Base-by-base conservation (phyloP, 257 asterid genomes). In the Solanum phureja region DNA sequence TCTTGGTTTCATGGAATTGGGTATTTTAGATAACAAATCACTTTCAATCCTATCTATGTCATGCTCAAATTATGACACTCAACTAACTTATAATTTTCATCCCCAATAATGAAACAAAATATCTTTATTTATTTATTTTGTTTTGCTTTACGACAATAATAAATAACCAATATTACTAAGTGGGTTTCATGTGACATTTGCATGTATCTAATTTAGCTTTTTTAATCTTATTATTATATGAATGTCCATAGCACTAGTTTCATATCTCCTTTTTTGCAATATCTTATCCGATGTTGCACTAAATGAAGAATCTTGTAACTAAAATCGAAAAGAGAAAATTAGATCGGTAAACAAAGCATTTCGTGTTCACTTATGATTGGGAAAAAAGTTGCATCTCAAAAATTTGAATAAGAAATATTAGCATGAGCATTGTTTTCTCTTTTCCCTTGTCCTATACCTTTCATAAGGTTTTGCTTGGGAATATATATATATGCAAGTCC, bases 1-100 rank as follows among this genome's bases (percentile, higher is more conserved):
- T 82, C 85, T 82, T 82, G 85, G 85, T 82, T 82, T 82, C 85
- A 82, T 29, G 85, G 85, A 82, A 31, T 49, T 29, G 44, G 85
- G 69, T 49, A 81, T 27, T 46, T 27, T 46, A 81, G 68, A 81
- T 29, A 29, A 44, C 42, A 81, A 81, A 81, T 81, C 85, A 82
- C 16, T 82, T 82, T 46, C 85, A 82, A 18, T 82, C 85, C 85
- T 18, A 82, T 5, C 69, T 49, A 29, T 81, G 85, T 81, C 85
- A 81, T 68, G 85, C 85, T 82, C 85, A 49, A 82, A 82, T 82
- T 82, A 82, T 82, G 69, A 49, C 44, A 29, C 85, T 29, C 69
- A 82, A 82, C 85, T 18, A 82, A 82, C 69, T 29, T 82, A 29
- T 4, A 4, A 16, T 82, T 49, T 82, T 82, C 68, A 16, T 49